Conservation (phyloP, 495 filamentous ascomycete genomes). For the Neurospora terricola region DNA sequence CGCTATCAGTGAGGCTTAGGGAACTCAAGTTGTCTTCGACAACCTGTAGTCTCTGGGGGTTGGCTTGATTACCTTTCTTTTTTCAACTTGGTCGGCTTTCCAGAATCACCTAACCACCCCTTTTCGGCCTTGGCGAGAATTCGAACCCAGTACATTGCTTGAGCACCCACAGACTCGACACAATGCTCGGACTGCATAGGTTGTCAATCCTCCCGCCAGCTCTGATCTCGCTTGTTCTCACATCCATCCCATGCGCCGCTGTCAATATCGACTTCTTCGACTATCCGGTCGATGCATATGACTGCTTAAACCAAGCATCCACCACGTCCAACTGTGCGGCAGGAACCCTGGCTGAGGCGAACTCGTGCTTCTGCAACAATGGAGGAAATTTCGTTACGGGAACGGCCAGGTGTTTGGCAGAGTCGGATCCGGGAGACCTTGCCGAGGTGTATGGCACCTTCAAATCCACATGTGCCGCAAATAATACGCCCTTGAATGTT, state of each 20-base stretch:
- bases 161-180: neutral
- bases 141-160: neutral
- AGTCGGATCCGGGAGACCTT: constrained; percentile 19
- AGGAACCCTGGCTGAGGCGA: constrained; percentile 22
- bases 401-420: constrained; percentile 31
- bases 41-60: neutral
- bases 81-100: neutral
- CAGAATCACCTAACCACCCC: neutral
- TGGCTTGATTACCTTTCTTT: neutral
- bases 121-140: neutral
- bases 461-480: constrained; percentile 16
- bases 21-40: neutral
- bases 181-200: constrained; percentile 10
- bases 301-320: constrained; percentile 28
- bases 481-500: constrained; percentile 20
- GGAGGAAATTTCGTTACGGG: constrained; percentile 33
- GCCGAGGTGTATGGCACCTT: constrained; percentile 27
- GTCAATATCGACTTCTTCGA: constrained; percentile 29
- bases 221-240: constrained; percentile 23
- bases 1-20: neutral
- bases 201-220: constrained; percentile 9
- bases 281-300: constrained; percentile 30
- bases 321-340: constrained; percentile 21
- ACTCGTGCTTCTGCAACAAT: constrained; percentile 35
- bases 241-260: constrained; percentile 10